Evolutionary conservation across 1,139 yeast species (phyloP).

Genomic region (Saccharomyces hybrid): DNA sequence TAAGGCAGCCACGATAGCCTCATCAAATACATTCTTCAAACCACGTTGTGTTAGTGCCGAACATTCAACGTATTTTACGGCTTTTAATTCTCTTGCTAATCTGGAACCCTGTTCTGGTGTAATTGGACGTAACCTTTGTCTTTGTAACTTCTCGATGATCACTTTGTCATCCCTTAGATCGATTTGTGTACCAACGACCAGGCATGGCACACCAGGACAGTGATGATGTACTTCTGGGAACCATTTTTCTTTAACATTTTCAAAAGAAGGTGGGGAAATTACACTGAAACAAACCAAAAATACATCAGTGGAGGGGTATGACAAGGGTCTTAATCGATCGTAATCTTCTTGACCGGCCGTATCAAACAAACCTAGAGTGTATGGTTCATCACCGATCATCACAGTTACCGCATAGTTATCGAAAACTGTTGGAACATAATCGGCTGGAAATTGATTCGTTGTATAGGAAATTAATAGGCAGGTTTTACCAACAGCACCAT

Average conservation of each 20-base stretch:
- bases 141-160: constrained; percentile 74
- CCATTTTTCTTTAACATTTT: constrained; percentile 95
- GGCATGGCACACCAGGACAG: constrained; percentile 93
- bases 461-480: constrained; percentile 84
- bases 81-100: constrained; percentile 84
- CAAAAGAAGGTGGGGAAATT: constrained; percentile 91
- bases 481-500: constrained; percentile 94
- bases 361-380: constrained; percentile 88
- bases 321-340: constrained; percentile 88
- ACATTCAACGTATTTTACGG: constrained; percentile 92
- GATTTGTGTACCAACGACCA: constrained; percentile 90
- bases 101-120: constrained; percentile 81
- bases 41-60: constrained; percentile 96
- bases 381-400: constrained; percentile 95
- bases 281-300: constrained; percentile 89
- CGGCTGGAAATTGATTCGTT: constrained; percentile 77
- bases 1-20: constrained; percentile 89
- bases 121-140: constrained; percentile 83
- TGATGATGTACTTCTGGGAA: constrained; percentile 96
- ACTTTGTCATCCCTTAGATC: constrained; percentile 90
- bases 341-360: constrained; percentile 99
- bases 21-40: constrained; percentile 88
- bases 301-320: constrained; percentile 93
- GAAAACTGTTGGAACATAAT: constrained; percentile 81
- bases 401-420: constrained; percentile 97